Evolutionary conservation across 2,329 filamentous ascomycete genomes (phyloP).

Genomic region (Monosporascus sp.): DNA sequence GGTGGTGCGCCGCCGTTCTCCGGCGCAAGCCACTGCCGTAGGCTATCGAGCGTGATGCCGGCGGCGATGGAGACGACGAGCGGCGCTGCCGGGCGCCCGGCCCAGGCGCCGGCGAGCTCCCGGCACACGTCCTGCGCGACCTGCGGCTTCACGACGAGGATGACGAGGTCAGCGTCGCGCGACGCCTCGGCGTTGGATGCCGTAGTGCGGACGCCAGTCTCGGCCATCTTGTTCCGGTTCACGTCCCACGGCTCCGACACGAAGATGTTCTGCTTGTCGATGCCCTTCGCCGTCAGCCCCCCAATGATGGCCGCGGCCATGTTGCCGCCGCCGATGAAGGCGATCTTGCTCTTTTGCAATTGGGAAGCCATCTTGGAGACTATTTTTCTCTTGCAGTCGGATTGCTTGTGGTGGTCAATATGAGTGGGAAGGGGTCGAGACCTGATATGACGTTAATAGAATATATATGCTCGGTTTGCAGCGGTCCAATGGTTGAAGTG

Average conservation of each 20-base stretch:
- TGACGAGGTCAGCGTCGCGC: conserved; percentile 37
- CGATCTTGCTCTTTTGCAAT: conserved; percentile 22
- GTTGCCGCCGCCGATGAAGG: conserved; percentile 39
- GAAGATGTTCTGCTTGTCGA: conserved; percentile 37
- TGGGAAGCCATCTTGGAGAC: conserved; percentile 17
- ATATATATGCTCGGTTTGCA: background rate
- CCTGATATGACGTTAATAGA: background rate
- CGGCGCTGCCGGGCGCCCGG: conserved; percentile 27
- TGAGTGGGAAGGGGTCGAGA: too few relatives aligned
- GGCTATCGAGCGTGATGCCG: conserved; percentile 39
- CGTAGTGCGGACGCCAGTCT: conserved; percentile 40
- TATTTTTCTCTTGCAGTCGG: background rate
- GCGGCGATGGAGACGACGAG: conserved; percentile 44
- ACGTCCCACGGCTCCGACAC: conserved; percentile 48
- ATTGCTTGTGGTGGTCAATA: background rate
- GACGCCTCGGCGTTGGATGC: conserved; percentile 40
- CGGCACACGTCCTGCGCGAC: conserved; percentile 41
- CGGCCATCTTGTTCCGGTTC: conserved; percentile 44
- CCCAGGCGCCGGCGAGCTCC: conserved; percentile 38
- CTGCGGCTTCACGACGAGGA: conserved; percentile 48
- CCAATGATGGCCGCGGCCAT: conserved; percentile 49
- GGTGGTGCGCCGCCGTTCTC: conserved; percentile 31
- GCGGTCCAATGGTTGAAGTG: background rate
- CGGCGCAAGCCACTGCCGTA: conserved; percentile 35
- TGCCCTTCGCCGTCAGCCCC: conserved; percentile 38